Conservation (phyloP, 2,329 filamentous ascomycete genomes). For the Thelonectria olida region DNA sequence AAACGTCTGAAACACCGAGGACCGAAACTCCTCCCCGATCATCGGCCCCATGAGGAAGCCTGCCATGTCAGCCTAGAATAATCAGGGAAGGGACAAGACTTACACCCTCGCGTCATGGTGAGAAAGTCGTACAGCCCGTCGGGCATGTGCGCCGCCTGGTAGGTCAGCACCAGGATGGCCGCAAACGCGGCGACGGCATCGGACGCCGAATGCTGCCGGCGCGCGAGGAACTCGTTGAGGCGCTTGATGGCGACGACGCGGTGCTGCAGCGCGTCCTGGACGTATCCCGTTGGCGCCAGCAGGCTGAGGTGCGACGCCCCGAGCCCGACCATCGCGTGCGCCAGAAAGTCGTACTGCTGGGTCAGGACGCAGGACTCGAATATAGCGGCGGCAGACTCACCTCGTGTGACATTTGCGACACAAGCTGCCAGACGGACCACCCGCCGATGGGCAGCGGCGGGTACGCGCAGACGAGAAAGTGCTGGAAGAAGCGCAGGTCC, state of each 20-base stretch:
- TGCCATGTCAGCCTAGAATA: constrained; percentile 25
- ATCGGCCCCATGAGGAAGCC: no score
- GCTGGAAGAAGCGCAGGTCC: constrained; percentile 62
- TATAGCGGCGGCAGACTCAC: constrained; percentile 34
- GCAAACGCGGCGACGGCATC: constrained; percentile 51
- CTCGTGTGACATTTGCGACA: constrained; percentile 48
- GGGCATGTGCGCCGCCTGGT: constrained; percentile 50
- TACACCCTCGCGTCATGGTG: constrained; percentile 50
- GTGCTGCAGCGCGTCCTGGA: constrained; percentile 45
- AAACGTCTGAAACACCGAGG: constrained; percentile 43
- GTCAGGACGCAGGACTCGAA: background rate
- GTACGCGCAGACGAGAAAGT: constrained; percentile 58
- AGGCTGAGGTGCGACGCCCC: constrained; percentile 51
- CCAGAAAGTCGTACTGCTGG: constrained; percentile 50
- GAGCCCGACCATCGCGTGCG: constrained; percentile 53
- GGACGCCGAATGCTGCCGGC: constrained; percentile 35
- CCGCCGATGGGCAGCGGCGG: constrained; percentile 50
- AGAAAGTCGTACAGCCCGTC: constrained; percentile 52
- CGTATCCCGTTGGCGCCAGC: constrained; percentile 32
- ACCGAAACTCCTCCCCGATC: no score
- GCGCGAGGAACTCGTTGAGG: constrained; percentile 46
- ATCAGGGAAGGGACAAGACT: no score
- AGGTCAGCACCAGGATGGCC: constrained; percentile 48
- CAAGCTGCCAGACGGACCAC: constrained; percentile 47
- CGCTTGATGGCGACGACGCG: constrained; percentile 48